Evolutionary conservation across 139 green algal species (phyloP).

Genomic region (Pleodorina starrii): DNA sequence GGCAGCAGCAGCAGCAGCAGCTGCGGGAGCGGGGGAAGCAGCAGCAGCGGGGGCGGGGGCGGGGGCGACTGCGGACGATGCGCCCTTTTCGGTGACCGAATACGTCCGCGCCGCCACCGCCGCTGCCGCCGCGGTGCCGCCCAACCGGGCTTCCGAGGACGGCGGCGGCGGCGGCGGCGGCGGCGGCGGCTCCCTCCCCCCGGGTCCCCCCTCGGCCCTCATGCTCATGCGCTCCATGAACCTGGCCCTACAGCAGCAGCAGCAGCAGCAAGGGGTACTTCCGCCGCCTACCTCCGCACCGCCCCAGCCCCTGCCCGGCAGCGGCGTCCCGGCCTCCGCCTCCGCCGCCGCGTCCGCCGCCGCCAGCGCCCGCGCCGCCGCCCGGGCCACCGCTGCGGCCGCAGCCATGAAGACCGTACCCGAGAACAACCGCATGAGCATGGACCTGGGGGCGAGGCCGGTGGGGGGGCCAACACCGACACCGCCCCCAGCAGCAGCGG

Average conservation of each 20-base stretch:
- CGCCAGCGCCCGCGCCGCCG: background rate
- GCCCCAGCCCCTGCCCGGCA: background rate
- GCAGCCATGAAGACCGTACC: constrained; percentile 46
- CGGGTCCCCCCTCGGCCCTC: background rate
- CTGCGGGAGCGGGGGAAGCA: background rate
- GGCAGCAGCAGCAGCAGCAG: background rate
- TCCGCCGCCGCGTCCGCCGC: background rate
- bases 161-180: background rate
- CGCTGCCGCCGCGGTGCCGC: background rate
- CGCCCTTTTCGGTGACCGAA: constrained; percentile 19
- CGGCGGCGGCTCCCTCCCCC: background rate
- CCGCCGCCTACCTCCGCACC: too few species aligned
- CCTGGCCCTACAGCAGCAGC: constrained; percentile 24
- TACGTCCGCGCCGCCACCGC: constrained; percentile 4
- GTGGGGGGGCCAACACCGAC: too few species aligned
- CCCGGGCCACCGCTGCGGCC: background rate
- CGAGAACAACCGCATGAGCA: constrained; percentile 32
- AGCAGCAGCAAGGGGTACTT: background rate
- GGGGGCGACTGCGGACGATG: background rate
- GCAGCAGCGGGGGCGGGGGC: background rate
- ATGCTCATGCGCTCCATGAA: constrained; percentile 36
- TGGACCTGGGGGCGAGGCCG: constrained; percentile 16
- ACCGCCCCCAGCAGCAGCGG: too few species aligned
- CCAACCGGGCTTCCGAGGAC: background rate
- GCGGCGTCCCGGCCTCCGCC: background rate